phyloP scores from a whole-genome alignment of 2,329 filamentous ascomycete species.

The Pseudogymnoascus sp. region DNA sequence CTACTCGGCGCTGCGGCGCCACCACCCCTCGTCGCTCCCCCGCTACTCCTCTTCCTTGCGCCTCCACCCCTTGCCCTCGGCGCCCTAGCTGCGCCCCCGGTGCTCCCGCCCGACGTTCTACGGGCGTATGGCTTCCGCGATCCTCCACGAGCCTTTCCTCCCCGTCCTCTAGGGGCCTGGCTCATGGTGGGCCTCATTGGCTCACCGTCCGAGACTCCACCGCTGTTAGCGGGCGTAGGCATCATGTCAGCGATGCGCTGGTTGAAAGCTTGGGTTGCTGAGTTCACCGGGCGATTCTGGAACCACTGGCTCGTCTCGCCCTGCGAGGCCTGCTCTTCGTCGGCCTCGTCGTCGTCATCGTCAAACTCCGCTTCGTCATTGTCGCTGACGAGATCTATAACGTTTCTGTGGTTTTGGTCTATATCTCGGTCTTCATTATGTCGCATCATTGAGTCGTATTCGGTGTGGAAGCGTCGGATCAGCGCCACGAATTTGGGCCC shows the following conservation, averaged over 20 bases:
- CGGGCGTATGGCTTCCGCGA: background rate
- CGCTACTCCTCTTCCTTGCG: background rate
- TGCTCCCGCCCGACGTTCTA: background rate
- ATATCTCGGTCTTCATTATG: constrained; percentile 21
- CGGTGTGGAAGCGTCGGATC: constrained; percentile 40
- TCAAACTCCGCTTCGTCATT: constrained; percentile 26
- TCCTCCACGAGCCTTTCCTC: background rate
- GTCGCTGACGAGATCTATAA: constrained; percentile 50
- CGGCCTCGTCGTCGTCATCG: constrained; percentile 7
- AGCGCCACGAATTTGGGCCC: constrained; percentile 55
- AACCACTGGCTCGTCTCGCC: constrained; percentile 9
- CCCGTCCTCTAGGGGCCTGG: background rate
- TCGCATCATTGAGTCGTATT: constrained; percentile 44
- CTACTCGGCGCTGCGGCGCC: background rate
- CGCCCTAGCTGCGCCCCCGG: background rate
- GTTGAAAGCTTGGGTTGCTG: constrained; percentile 7
- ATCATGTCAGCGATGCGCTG: background rate
- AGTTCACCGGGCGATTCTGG: background rate
- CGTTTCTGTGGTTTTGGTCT: constrained; percentile 32
- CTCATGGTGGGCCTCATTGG: constrained; percentile 1
- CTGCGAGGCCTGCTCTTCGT: background rate
- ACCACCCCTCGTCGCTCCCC: background rate
- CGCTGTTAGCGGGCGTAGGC: background rate
- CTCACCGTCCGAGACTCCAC: background rate
- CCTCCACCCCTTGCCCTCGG: background rate